Base-by-base conservation (phyloP, 352 stramenopile genomes). In the Phytophthora pseudosyringae region DNA sequence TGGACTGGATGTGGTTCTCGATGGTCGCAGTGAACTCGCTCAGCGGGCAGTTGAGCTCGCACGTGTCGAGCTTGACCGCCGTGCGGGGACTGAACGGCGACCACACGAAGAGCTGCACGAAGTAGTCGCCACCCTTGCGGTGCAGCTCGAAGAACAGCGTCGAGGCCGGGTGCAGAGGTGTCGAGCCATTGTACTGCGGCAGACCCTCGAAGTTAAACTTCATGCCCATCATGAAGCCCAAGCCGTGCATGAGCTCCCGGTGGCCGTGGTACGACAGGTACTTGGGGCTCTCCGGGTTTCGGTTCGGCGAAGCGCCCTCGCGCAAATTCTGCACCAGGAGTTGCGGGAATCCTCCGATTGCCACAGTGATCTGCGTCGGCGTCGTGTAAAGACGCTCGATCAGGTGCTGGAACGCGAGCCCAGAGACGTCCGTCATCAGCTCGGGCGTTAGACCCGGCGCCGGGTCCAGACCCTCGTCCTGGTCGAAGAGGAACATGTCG, bases 191-290 rank as follows among this genome's bases (percentile, higher is more conserved):
- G 70, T 78, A 91, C 25, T 77, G 59, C 13, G 79, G 70, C 10
- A 88, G 59, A 3, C 73, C 75, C 4, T 85, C 75, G 46, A 94
- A 94, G 54, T 94, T 75, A 57, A 89, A 92, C 32, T 87, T 85
- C 79, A 88, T 86, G 43, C 86, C 86, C 55, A 94, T 73, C 78
- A 94, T 86, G 51, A 88, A 88, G 5, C 86, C 86, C 15, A 94
- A 60, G 1, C 83, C 86, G 45, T 94, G 83, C 47, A 94, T 81
- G 18, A 94, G 74, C 57, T 94, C 86, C 41, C 86, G 83, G 46
- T 94, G 86, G 39, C 86, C 78, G 60, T 94, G 86, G 59, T 88
- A 94, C 28, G 83, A 92, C 38, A 83, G 78, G 69, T 91, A 94
- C 65, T 90, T 93, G 54, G 74, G 83, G 6, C 69, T 60, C 16